Conservation (phyloP, 2,329 filamentous ascomycete genomes). For the Alternaria longipes region DNA sequence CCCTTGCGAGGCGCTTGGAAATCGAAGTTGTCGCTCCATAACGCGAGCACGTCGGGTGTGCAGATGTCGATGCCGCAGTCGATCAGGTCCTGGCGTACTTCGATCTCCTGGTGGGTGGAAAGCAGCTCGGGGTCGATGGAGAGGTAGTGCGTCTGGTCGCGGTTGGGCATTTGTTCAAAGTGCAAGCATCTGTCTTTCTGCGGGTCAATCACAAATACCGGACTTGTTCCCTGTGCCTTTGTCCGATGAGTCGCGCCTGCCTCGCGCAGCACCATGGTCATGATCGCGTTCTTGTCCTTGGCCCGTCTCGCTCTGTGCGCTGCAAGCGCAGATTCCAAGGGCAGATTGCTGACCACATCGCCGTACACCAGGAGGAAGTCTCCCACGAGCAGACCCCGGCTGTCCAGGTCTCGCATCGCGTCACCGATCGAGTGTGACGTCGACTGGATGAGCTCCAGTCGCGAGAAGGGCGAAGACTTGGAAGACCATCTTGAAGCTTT, state of each 20-base stretch:
- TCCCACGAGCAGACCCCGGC: constrained; percentile 81
- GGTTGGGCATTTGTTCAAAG: constrained; percentile 87
- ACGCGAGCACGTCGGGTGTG: constrained; percentile 89
- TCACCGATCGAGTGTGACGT: constrained; percentile 89
- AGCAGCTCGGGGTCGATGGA: constrained; percentile 83
- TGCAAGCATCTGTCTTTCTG: constrained; percentile 83
- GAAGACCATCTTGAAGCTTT: constrained; percentile 77
- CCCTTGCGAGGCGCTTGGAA: constrained; percentile 90
- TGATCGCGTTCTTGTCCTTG: constrained; percentile 92
- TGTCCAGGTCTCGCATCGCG: constrained; percentile 92
- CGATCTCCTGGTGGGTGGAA: constrained; percentile 76
- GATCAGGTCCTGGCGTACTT: constrained; percentile 85
- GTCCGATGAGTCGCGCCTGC: constrained; percentile 79
- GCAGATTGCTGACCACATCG: constrained; percentile 88
- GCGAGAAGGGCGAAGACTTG: constrained; percentile 80
- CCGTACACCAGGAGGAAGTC: constrained; percentile 95
- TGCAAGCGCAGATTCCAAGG: constrained; percentile 79
- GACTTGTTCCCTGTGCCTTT: constrained; percentile 77
- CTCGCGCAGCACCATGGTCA: constrained; percentile 92
- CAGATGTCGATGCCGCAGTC: constrained; percentile 98
- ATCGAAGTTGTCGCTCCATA: constrained; percentile 98
- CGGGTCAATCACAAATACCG: constrained; percentile 87
- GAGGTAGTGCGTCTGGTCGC: constrained; percentile 70
- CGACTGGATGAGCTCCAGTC: constrained; percentile 85
- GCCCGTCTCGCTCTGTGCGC: constrained; percentile 82